Percentiles rank a stretch among this genome's conserved stretches.
These are phyloP conservation scores for Ustulina deusta DNA, from an alignment of 2,329 filamentous ascomycete genomes.

Conservation along the genomic window DNA sequence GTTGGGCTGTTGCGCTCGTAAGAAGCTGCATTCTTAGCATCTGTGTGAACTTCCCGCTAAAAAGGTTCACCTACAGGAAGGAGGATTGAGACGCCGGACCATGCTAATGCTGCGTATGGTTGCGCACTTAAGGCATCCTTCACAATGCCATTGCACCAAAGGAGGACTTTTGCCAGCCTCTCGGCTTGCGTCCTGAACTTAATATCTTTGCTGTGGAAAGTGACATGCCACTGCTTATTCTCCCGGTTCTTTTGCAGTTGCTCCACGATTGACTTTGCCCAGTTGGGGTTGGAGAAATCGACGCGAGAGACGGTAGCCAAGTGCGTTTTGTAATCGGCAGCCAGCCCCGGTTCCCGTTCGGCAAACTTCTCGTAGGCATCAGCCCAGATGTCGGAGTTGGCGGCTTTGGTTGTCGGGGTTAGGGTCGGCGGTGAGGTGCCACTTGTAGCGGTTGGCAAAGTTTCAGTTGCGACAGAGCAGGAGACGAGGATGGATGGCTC, in stretches of 20 bases:
- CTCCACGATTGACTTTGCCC: constrained; percentile 13
- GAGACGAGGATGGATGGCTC: background rate
- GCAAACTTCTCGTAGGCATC: constrained; percentile 1
- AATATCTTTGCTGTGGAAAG: constrained; percentile 11
- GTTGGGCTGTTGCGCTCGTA: constrained; percentile 4
- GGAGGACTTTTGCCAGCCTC: constrained; percentile 15
- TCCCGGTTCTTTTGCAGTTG: constrained; percentile 6
- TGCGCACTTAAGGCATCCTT: constrained; percentile 19
- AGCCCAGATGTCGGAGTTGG: background rate
- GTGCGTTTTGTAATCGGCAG: background rate
- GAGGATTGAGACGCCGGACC: constrained; percentile 23
- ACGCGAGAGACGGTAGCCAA: background rate
- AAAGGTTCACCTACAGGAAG: constrained; percentile 16
- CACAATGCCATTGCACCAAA: constrained; percentile 17
- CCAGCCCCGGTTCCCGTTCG: constrained; percentile 2
- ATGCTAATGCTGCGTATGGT: constrained; percentile 25
- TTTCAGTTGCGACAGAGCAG: background rate
- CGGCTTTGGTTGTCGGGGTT: background rate
- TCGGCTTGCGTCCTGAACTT: constrained; percentile 14
- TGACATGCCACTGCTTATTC: constrained; percentile 17
- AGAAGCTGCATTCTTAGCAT: constrained; percentile 22
- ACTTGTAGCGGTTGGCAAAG: background rate
- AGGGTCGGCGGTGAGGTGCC: background rate
- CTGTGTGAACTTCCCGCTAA: no score
- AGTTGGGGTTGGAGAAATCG: background rate